phyloP scores from a whole-genome alignment of 768 basidiomycete genomes.

The Suillus americanus region DNA sequence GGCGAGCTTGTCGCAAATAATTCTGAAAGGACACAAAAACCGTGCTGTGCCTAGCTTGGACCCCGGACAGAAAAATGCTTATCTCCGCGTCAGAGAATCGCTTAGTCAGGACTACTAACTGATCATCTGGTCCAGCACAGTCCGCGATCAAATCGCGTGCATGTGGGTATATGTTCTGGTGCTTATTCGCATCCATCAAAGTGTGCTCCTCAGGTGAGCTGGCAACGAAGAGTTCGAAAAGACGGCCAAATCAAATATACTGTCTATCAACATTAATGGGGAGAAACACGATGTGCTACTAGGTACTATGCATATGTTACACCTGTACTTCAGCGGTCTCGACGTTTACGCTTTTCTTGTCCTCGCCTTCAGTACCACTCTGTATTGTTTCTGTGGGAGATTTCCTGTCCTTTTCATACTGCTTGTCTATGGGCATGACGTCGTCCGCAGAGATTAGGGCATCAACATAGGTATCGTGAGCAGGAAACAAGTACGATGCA shows the following conservation, averaged over 20 bases:
- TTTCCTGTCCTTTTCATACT: background rate
- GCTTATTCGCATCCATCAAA: no score
- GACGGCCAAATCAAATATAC: background rate
- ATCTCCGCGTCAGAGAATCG: no score
- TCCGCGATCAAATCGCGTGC: no score
- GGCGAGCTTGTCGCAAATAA: no score
- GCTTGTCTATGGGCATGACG: background rate
- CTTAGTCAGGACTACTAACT: no score
- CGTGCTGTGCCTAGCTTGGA: no score
- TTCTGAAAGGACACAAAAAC: no score
- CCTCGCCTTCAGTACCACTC: constrained; percentile 5
- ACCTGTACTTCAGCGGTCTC: background rate
- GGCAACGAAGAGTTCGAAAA: no score
- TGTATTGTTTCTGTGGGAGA: background rate
- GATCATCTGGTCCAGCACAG: no score
- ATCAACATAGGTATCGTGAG: constrained; percentile 26
- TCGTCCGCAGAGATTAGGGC: constrained; percentile 25
- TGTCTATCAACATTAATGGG: background rate
- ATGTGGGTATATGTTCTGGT: no score
- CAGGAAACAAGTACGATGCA: constrained; percentile 25
- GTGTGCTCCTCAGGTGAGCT: no score
- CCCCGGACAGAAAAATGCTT: no score
- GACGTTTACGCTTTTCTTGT: background rate
- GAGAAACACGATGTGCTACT: background rate
- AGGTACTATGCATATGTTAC: background rate